A percentile compares a stretch with the other conserved stretches of the same genome.
Evolutionary conservation across 768 basidiomycete species (phyloP).

Genomic region (Serendipita sp.): DNA sequence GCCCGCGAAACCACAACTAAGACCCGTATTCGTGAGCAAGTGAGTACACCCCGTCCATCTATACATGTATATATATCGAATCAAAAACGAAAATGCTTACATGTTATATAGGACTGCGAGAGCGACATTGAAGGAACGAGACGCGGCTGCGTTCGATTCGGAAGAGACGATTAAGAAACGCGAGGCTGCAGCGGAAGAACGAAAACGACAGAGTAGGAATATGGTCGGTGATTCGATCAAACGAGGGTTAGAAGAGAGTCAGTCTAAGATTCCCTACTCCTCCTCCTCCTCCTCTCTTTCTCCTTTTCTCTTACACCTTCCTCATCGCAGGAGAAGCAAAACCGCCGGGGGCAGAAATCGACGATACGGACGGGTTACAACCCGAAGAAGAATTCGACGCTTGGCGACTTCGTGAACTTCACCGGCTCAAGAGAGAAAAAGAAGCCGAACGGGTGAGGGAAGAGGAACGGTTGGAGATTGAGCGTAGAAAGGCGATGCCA

Average conservation of each 20-base stretch:
- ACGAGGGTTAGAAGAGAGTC: constrained; percentile 83
- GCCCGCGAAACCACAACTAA: constrained; percentile 56
- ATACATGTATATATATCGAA: neutral
- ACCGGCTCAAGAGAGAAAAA: constrained; percentile 86
- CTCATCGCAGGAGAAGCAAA: constrained; percentile 64
- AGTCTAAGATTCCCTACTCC: constrained; percentile 17
- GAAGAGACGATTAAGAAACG: constrained; percentile 59
- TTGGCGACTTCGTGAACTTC: constrained; percentile 87
- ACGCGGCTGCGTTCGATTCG: constrained; percentile 48
- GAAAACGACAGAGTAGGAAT: constrained; percentile 76
- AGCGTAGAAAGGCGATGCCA: constrained; percentile 78
- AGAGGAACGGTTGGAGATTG: constrained; percentile 79
- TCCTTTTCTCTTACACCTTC: neutral
- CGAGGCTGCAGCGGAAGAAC: constrained; percentile 63
- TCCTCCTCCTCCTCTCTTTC: neutral
- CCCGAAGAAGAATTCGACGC: constrained; percentile 84
- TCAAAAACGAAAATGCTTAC: neutral
- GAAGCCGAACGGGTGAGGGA: constrained; percentile 71
- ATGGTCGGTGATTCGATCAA: constrained; percentile 89
- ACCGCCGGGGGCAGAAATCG: constrained; percentile 68
- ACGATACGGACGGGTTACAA: constrained; percentile 89
- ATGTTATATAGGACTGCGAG: constrained; percentile 24
- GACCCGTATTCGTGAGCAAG: constrained; percentile 95
- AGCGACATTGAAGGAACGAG: constrained; percentile 53
- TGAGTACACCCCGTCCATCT: constrained; percentile 24